phyloP scores from a whole-genome alignment of 1,284 basidiomycete genomes.

The Cystobasidium pallidum region DNA sequence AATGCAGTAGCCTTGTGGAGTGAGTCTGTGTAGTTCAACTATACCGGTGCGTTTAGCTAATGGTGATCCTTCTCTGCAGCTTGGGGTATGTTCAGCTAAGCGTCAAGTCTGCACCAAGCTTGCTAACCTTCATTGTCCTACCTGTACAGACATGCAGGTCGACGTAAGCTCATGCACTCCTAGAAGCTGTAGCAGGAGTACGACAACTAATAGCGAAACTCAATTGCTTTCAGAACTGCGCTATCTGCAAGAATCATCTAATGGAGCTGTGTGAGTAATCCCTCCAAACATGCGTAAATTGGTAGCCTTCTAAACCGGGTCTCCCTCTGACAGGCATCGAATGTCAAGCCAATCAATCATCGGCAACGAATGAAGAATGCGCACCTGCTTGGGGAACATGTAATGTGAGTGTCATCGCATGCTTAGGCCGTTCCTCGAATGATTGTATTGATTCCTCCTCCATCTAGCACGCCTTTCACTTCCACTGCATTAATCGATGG shows the following conservation, averaged over 20 bases:
- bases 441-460: background rate
- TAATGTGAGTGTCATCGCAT: slow-evolving; percentile 69
- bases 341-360: slow-evolving; percentile 98
- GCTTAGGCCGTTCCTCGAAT: slow-evolving; percentile 2
- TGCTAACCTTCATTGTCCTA: background rate
- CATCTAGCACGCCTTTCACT: slow-evolving; percentile 94
- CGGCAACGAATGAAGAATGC: slow-evolving; percentile 93
- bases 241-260: slow-evolving; percentile 92
- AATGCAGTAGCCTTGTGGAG: slow-evolving; percentile 89
- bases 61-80: slow-evolving; percentile 58
- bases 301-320: slow-evolving; percentile 3
- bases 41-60: background rate
- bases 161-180: slow-evolving; percentile 12
- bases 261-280: slow-evolving; percentile 86
- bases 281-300: slow-evolving; percentile 20
- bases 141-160: slow-evolving; percentile 60
- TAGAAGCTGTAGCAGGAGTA: background rate
- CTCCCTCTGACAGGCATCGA: slow-evolving; percentile 76
- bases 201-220: background rate
- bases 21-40: background rate
- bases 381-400: slow-evolving; percentile 99
- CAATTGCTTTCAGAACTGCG: slow-evolving; percentile 58
- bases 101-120: background rate
- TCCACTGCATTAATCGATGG: slow-evolving; percentile 99
- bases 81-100: slow-evolving; percentile 69